Evolutionary conservation across 345 rosid genomes (phyloP), one percentile per base, ranked within the genome.

Genomic region (Noccaea bulbosa): DNA sequence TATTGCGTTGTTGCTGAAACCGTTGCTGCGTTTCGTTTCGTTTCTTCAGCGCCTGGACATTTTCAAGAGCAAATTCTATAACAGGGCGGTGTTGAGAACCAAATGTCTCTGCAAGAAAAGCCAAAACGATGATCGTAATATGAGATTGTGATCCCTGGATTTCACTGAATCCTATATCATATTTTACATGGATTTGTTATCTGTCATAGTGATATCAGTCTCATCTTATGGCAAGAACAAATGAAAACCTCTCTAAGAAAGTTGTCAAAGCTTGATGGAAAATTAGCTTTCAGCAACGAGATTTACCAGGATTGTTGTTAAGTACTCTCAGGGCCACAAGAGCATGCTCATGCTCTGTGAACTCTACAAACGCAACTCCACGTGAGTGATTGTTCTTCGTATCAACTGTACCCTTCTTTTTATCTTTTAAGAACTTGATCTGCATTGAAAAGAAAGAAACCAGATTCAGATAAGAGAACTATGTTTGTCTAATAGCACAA

Each of bases 311-410:
- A 77, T 91, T 86, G 60, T 94, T 94, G 71, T 94, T 94, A 69
- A 87, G 90, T 73, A 94, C 96, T 81, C 98, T 84, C 57, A 91
- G 76, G 69, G 98, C 97, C 58, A 89, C 98, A 49, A 89, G 93
- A 34, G 98, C 96, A 62, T 94, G 99, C 59, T 91, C 82, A 72
- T 86, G 96, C 77, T 88, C 93, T 0, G 84, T 72, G 63, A 94
- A 91, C 81, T 94, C 91, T 1, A 91, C 79, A 74, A 94, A 91
- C 11, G 99, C 99, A 58, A 91, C 93, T 71, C 96, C 91, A 32
- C 93, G 93, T 7, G 94, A 91, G 56, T 86, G 78, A 77, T 81
- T 82, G 78, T 81, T 82, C 85, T 82, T 90, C 1, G 84, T 72
- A 50, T 77, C 84, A 64, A 84, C 80, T 59, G 84, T 83, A 34